These are phyloP conservation scores for Tetradesmus obliquus DNA, from an alignment of 139 green algal species.

Conservation along the genomic window DNA sequence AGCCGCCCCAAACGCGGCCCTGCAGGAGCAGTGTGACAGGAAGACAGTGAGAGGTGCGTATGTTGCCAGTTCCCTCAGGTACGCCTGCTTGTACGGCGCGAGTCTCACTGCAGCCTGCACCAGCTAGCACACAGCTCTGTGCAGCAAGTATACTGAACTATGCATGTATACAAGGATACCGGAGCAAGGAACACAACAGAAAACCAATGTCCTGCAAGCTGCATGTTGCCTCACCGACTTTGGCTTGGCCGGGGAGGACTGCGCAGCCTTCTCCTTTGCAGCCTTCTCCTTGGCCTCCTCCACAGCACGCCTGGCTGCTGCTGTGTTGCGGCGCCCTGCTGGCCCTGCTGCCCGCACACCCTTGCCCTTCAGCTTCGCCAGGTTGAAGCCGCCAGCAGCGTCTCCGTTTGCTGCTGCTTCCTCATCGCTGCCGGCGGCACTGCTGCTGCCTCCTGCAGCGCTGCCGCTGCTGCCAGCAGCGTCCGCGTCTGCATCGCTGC, in stretches of 20 bases:
- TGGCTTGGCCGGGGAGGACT: slow-evolving; percentile 51
- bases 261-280: slow-evolving; percentile 46
- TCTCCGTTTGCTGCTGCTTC: neutral
- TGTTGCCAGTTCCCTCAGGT: too few relatives aligned
- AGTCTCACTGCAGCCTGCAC: too few relatives aligned
- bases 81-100: too few relatives aligned
- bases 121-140: too few relatives aligned
- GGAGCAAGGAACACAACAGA: neutral
- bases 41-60: neutral
- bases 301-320: neutral
- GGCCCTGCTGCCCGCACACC: slow-evolving; percentile 16
- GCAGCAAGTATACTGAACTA: neutral
- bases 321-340: slow-evolving; percentile 26
- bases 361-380: slow-evolving; percentile 63
- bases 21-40: slow-evolving; percentile 1
- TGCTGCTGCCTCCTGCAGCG: slow-evolving; percentile 21
- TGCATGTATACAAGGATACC: neutral
- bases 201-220: neutral
- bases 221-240: slow-evolving; percentile 27
- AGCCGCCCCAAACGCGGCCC: slow-evolving; percentile 53
- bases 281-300: slow-evolving; percentile 2
- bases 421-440: slow-evolving; percentile 10
- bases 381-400: slow-evolving; percentile 54
- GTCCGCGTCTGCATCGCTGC: slow-evolving; percentile 6
- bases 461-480: slow-evolving; percentile 2